Conservation (phyloP, 371 early-diverging fungal species). For the Pancytospora epiphaga region DNA sequence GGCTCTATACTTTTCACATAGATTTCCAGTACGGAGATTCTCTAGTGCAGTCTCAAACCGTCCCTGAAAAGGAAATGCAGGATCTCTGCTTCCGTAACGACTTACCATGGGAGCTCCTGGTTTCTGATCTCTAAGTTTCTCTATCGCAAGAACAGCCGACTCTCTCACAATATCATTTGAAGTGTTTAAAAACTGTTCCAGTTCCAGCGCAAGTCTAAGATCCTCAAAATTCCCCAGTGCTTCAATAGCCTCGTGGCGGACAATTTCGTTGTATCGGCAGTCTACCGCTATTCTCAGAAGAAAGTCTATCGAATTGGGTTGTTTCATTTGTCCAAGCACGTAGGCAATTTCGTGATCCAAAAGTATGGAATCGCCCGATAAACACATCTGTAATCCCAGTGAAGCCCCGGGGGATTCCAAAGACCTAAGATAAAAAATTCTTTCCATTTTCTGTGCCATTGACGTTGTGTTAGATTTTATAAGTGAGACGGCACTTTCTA, state of each 20-base stretch:
- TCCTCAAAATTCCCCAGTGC: conserved; percentile 53
- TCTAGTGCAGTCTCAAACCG: conserved; percentile 76
- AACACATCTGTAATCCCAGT: conserved; percentile 66
- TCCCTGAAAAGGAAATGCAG: conserved; percentile 60
- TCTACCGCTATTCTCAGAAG: conserved; percentile 67
- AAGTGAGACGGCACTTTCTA: background rate
- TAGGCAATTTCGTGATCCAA: conserved; percentile 96
- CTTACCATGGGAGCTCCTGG: conserved; percentile 63
- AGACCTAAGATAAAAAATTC: conserved; percentile 81
- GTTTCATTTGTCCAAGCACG: conserved; percentile 88
- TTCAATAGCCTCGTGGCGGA: conserved; percentile 77
- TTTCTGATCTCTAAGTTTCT: conserved; percentile 59
- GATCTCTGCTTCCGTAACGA: conserved; percentile 53
- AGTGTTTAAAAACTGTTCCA: conserved; percentile 37
- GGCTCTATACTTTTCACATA: conserved; percentile 86
- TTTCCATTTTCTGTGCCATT: conserved; percentile 62
- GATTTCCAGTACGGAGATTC: conserved; percentile 64
- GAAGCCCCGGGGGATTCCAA: conserved; percentile 67
- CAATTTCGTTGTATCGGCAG: conserved; percentile 76
- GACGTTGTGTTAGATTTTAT: conserved; percentile 5
- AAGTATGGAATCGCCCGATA: conserved; percentile 74
- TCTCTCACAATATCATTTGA: conserved; percentile 62
- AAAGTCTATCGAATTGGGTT: conserved; percentile 66
- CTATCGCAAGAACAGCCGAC: conserved; percentile 84
- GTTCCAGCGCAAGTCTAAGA: conserved; percentile 16